Evolutionary conservation across 2,329 filamentous ascomycete genomes (phyloP).

Genomic region (Cordyceps militaris): DNA sequence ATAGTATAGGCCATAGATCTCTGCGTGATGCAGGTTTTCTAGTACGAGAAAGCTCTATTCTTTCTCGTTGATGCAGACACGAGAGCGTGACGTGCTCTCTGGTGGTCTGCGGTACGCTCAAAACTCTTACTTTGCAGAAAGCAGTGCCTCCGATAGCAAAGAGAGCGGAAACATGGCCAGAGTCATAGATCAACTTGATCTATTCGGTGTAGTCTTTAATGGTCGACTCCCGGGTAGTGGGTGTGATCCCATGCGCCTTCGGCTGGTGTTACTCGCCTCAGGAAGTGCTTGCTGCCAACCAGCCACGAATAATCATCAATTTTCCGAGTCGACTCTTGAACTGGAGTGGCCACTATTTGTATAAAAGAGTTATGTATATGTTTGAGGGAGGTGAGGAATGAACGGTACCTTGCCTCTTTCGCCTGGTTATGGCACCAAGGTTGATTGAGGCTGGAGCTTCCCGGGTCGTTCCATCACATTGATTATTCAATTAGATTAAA

Average conservation of each 20-base stretch:
- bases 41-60: slow-evolving; percentile 16
- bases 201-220: neutral
- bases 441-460: no score
- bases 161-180: slow-evolving; percentile 13
- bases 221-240: neutral
- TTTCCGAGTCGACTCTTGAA: slow-evolving; percentile 11
- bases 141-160: slow-evolving; percentile 17
- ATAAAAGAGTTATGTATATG: neutral
- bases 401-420: no score
- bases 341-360: neutral
- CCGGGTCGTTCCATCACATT: no score
- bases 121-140: slow-evolving; percentile 16
- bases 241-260: slow-evolving; percentile 5
- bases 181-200: slow-evolving; percentile 13
- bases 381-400: no score
- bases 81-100: slow-evolving; percentile 17
- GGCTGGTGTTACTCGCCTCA: neutral
- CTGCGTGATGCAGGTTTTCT: slow-evolving; percentile 16
- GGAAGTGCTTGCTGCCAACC: slow-evolving; percentile 9
- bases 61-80: slow-evolving; percentile 11
- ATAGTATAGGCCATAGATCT: slow-evolving; percentile 20
- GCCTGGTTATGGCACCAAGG: no score
- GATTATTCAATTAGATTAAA: no score
- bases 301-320: slow-evolving; percentile 13
- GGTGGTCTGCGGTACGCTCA: slow-evolving; percentile 8